Conservation (phyloP, 2,329 filamentous ascomycete species). For the Curvularia sp. region DNA sequence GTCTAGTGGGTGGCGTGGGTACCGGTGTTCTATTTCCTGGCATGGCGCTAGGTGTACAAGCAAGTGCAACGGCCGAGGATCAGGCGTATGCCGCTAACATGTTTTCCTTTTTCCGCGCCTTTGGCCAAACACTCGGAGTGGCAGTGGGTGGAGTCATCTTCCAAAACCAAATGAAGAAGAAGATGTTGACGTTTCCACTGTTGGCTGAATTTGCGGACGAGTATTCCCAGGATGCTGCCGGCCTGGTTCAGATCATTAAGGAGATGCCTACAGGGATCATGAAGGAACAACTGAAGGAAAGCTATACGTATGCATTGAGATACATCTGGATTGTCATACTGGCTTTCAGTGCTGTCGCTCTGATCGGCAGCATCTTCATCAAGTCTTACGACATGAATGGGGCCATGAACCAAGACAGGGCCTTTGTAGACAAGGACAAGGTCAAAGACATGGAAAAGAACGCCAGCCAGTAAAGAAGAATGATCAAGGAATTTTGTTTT, state of each 20-base stretch:
- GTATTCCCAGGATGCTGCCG: slow-evolving; percentile 65
- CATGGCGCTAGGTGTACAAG: slow-evolving; percentile 70
- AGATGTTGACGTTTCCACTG: slow-evolving; percentile 57
- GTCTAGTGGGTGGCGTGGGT: slow-evolving; percentile 66
- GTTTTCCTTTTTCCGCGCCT: slow-evolving; percentile 70
- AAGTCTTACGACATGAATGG: slow-evolving; percentile 56
- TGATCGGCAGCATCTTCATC: slow-evolving; percentile 61
- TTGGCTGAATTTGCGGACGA: slow-evolving; percentile 57
- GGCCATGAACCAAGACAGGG: slow-evolving; percentile 58
- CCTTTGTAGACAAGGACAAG: slow-evolving; percentile 52
- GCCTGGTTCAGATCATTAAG: slow-evolving; percentile 65
- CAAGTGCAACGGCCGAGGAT: slow-evolving; percentile 62
- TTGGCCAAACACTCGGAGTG: slow-evolving; percentile 71
- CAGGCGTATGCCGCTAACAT: slow-evolving; percentile 68
- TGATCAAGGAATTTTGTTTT: slow-evolving; percentile 5
- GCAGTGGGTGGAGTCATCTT: slow-evolving; percentile 73
- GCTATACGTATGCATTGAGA: slow-evolving; percentile 62
- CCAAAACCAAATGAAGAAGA: slow-evolving; percentile 67
- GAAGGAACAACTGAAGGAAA: slow-evolving; percentile 51
- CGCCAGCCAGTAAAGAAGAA: slow-evolving; percentile 9
- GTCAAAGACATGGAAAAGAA: slow-evolving; percentile 30
- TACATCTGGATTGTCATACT: slow-evolving; percentile 65
- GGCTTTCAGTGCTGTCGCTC: slow-evolving; percentile 59
- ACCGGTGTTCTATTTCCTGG: slow-evolving; percentile 70
- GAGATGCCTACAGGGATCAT: slow-evolving; percentile 58